A percentile compares a stretch with the other conserved stretches of the same genome.
Evolutionary conservation across 306 rosid genomes (phyloP).

Genomic region (Begonia fuchsioides): DNA sequence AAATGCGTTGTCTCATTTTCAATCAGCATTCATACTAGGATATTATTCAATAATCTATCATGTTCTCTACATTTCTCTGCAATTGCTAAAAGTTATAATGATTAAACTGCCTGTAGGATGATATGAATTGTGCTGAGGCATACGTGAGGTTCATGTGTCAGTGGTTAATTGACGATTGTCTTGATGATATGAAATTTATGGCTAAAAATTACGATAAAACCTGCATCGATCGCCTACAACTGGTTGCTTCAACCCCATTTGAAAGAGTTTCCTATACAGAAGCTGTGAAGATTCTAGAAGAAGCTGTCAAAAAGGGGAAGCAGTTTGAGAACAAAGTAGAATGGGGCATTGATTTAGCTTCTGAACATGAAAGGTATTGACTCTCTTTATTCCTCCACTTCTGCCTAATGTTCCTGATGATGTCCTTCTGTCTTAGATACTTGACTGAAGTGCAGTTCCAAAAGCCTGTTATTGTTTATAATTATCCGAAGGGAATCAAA

Average conservation of each 20-base stretch:
- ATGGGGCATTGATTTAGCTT: slow-evolving; percentile 93
- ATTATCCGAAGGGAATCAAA: slow-evolving; percentile 87
- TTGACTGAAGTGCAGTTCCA: slow-evolving; percentile 73
- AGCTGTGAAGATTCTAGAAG: slow-evolving; percentile 68
- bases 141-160: slow-evolving; percentile 74
- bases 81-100: not conserved
- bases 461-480: slow-evolving; percentile 87
- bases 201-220: slow-evolving; percentile 65
- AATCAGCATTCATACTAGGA: too few species aligned
- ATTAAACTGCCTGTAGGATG: slow-evolving; percentile 38
- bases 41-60: too few species aligned
- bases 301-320: slow-evolving; percentile 68
- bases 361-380: slow-evolving; percentile 83
- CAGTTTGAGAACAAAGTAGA: slow-evolving; percentile 83
- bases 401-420: slow-evolving; percentile 9
- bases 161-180: slow-evolving; percentile 81
- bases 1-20: too few species aligned
- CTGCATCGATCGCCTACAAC: slow-evolving; percentile 62
- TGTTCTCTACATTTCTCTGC: too few species aligned
- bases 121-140: slow-evolving; percentile 96
- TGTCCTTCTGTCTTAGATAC: slow-evolving; percentile 32
- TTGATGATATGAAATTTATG: slow-evolving; percentile 87
- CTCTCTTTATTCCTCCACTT: slow-evolving; percentile 2
- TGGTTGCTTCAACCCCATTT: slow-evolving; percentile 83
- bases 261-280: slow-evolving; percentile 59